These are phyloP conservation scores for Hyaloscypha bicolor DNA, from an alignment of 495 filamentous ascomycete species.

Conservation along the genomic window DNA sequence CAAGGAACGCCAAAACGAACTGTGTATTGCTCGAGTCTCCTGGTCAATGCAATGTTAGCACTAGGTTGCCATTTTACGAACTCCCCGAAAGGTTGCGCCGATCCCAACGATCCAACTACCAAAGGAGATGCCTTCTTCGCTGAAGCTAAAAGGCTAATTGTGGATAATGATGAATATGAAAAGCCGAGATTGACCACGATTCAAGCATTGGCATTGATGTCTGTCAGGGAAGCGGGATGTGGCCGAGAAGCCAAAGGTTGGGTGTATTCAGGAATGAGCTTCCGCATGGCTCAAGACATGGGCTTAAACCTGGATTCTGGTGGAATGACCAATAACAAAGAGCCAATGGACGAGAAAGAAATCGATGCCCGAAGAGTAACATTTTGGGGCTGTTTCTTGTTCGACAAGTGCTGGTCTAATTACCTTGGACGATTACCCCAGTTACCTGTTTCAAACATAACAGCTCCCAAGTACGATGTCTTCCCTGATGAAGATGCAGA, in stretches of 20 bases:
- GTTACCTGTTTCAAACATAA: constrained; percentile 73
- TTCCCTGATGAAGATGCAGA: constrained; percentile 87
- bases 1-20: constrained; percentile 47
- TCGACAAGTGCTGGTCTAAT: constrained; percentile 99
- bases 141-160: constrained; percentile 86
- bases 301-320: constrained; percentile 87
- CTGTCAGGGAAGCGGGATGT: constrained; percentile 93
- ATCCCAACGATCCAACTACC: constrained; percentile 73
- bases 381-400: constrained; percentile 98
- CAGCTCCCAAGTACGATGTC: constrained; percentile 86
- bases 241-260: constrained; percentile 94
- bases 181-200: constrained; percentile 91
- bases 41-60: constrained; percentile 96
- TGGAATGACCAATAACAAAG: constrained; percentile 55
- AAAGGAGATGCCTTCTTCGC: constrained; percentile 97
- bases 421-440: constrained; percentile 94
- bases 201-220: constrained; percentile 94
- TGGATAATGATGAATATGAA: constrained; percentile 92
- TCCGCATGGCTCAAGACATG: constrained; percentile 96
- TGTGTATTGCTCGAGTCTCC: constrained; percentile 81
- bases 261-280: constrained; percentile 98
- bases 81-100: constrained; percentile 66
- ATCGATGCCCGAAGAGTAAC: constrained; percentile 88
- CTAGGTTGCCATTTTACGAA: constrained; percentile 96
- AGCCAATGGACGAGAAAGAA: constrained; percentile 75